These are phyloP conservation scores for Agarophyton chilense DNA, from an alignment of 23 red algal species.

Conservation along the genomic window DNA sequence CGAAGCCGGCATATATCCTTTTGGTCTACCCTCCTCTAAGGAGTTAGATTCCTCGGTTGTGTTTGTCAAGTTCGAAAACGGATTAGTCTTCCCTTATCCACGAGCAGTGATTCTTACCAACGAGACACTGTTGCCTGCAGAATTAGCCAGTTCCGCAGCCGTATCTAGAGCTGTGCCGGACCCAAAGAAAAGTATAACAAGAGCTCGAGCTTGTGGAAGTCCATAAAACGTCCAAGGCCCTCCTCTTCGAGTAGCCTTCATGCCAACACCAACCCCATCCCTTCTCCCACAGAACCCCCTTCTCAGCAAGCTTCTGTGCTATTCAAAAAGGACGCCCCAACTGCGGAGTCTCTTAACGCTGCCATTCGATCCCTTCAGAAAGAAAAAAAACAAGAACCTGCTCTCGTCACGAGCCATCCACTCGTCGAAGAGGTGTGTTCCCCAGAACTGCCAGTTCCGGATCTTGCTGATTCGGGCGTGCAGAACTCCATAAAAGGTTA, in stretches of 20 bases:
- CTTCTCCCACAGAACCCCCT: neutral
- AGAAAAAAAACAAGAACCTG: neutral
- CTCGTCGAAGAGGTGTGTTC: conserved; percentile 8
- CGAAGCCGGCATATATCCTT: conserved; percentile 46
- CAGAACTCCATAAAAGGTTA: conserved; percentile 8
- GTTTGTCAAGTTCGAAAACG: no score
- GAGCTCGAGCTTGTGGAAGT: neutral
- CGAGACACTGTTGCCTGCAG: no score
- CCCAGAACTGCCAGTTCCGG: neutral
- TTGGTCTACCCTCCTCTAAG: neutral
- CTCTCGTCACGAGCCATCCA: conserved; percentile 31
- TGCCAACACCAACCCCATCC: neutral
- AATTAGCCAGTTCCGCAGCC: no score
- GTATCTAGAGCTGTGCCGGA: no score
- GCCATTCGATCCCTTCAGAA: conserved; percentile 1
- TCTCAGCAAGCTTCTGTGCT: neutral
- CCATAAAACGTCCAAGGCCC: neutral
- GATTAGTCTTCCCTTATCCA: no score
- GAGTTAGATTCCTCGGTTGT: conserved; percentile 23
- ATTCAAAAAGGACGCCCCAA: no score
- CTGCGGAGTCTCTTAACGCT: no score
- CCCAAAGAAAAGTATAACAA: neutral
- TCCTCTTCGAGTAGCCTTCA: neutral
- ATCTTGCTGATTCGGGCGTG: no score
- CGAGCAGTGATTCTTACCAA: no score